A percentile compares a stretch with the other conserved stretches of the same genome.
Conservation (phyloP, 116 monocot species). For the Papilionanthe hybrid region DNA sequence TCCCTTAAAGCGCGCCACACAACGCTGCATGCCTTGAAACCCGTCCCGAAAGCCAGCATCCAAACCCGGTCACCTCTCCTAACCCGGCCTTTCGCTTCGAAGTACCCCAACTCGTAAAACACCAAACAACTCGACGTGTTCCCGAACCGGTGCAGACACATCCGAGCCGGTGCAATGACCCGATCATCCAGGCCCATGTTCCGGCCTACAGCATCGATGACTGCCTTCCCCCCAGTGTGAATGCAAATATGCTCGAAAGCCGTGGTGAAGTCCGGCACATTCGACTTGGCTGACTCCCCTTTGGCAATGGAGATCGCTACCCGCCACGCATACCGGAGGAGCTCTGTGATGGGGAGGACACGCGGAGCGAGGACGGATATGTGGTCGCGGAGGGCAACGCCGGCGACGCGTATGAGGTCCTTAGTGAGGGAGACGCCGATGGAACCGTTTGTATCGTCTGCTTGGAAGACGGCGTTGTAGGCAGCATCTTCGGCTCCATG, state of each 20-base stretch:
- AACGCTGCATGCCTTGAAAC: slow-evolving; percentile 79
- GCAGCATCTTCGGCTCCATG: slow-evolving; percentile 60
- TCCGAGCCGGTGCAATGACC: slow-evolving; percentile 67
- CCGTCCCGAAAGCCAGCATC: slow-evolving; percentile 94
- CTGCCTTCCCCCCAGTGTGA: slow-evolving; percentile 90
- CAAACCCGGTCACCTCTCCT: slow-evolving; percentile 62
- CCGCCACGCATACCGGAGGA: slow-evolving; percentile 37
- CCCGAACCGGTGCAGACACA: slow-evolving; percentile 84
- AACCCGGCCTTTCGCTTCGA: slow-evolving; percentile 66
- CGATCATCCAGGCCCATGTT: slow-evolving; percentile 38
- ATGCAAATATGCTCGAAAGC: slow-evolving; percentile 91
- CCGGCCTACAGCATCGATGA: slow-evolving; percentile 61
- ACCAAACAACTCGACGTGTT: slow-evolving; percentile 90
- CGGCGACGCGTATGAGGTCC: slow-evolving; percentile 42
- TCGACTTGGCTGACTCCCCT: slow-evolving; percentile 12
- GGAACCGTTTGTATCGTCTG: slow-evolving; percentile 54
- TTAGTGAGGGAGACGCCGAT: slow-evolving; percentile 57
- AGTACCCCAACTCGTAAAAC: slow-evolving; percentile 86
- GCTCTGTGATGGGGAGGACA: slow-evolving; percentile 54
- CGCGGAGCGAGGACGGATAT: slow-evolving; percentile 41
- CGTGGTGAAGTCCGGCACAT: slow-evolving; percentile 71
- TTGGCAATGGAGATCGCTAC: slow-evolving; percentile 1
- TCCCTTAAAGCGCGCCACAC: slow-evolving; percentile 48
- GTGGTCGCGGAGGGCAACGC: slow-evolving; percentile 34
- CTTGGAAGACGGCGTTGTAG: slow-evolving; percentile 54